Conservation (phyloP, 2,329 filamentous ascomycete species). For the Penicillium fuscoglaucum region DNA sequence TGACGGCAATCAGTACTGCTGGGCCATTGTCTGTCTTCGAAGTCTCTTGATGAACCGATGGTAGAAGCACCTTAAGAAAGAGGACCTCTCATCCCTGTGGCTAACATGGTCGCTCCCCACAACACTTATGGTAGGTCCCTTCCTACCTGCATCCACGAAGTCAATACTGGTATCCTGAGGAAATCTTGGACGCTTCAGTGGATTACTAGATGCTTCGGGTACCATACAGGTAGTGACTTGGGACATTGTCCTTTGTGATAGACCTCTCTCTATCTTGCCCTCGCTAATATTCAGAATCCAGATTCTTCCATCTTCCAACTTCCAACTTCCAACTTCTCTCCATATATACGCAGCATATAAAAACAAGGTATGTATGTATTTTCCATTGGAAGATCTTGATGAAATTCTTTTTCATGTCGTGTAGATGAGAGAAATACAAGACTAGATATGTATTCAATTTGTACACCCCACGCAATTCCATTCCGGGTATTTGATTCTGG, state of each 20-base stretch:
- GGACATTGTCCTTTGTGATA: too few relatives aligned
- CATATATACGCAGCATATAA: background rate
- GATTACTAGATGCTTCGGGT: background rate
- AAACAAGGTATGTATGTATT: too few relatives aligned
- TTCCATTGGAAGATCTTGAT: too few relatives aligned
- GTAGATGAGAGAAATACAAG: background rate
- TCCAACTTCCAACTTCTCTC: background rate
- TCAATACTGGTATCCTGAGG: background rate
- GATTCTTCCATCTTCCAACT: too few relatives aligned
- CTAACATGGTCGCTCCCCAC: background rate
- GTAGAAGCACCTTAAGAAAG: accelerated
- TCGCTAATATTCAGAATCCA: background rate
- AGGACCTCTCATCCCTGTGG: background rate
- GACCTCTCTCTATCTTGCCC: too few relatives aligned
- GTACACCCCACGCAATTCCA: background rate
- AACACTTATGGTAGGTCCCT: too few relatives aligned
- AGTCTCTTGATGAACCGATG: background rate
- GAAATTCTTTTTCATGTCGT: too few relatives aligned
- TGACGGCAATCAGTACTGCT: too few relatives aligned
- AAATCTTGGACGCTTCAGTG: background rate
- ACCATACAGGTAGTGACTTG: too few relatives aligned
- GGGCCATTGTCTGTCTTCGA: too few relatives aligned
- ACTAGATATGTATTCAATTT: background rate
- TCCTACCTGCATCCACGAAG: background rate
- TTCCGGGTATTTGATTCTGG: background rate